These are phyloP conservation scores for Apiospora saccharicola DNA, from an alignment of 2,329 filamentous ascomycete species.

Conservation along the genomic window DNA sequence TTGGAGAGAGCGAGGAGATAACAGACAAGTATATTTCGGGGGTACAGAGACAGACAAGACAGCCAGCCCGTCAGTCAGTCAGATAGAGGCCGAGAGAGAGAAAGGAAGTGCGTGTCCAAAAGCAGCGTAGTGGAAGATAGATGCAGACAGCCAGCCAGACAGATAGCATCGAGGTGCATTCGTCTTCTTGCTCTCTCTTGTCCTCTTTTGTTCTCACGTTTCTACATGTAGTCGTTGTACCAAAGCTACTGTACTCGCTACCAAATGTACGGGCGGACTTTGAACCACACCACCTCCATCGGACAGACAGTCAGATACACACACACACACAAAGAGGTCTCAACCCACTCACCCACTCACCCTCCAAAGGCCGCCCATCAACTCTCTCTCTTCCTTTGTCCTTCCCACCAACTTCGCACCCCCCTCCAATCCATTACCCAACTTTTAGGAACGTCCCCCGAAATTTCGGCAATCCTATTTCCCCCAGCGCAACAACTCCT, in stretches of 20 bases:
- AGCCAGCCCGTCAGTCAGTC: background rate
- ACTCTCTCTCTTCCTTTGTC: constrained; percentile 18
- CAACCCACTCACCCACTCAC: constrained; percentile 15
- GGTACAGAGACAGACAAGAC: constrained; percentile 10
- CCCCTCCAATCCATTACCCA: constrained; percentile 15
- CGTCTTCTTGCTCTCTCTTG: background rate
- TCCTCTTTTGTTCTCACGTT: background rate
- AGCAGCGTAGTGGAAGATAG: constrained; percentile 20
- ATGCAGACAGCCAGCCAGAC: constrained; percentile 4
- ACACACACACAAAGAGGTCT: constrained; percentile 16
- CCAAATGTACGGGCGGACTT: constrained; percentile 4
- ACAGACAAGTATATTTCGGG: background rate
- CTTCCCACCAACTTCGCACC: constrained; percentile 6
- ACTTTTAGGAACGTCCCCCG: constrained; percentile 18
- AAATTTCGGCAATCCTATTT: constrained; percentile 17
- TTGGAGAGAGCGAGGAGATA: constrained; percentile 10
- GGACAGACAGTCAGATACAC: constrained; percentile 1
- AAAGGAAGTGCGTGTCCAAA: background rate
- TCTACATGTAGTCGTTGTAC: constrained; percentile 11
- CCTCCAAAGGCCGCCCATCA: constrained; percentile 17
- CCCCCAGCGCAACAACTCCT: constrained; percentile 15
- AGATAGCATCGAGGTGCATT: constrained; percentile 1
- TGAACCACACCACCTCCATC: constrained; percentile 12
- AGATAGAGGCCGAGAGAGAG: background rate
- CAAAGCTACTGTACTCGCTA: constrained; percentile 7